Percentiles rank a stretch among this genome's conserved stretches.
Evolutionary conservation across 805 yeast species (phyloP).

Genomic region (Saccharomycopsis sp.): DNA sequence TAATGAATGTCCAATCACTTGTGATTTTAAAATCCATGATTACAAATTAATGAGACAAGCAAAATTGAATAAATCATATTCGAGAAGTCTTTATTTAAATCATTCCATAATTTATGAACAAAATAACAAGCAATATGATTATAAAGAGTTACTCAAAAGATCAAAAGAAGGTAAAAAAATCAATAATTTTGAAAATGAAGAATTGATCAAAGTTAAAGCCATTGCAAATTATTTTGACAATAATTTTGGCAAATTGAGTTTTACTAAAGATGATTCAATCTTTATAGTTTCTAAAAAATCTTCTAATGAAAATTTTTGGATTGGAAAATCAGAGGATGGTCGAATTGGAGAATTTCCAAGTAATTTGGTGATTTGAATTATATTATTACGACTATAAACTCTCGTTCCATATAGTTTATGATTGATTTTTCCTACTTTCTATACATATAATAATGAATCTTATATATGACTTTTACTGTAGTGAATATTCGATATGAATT

Average conservation of each 20-base stretch:
- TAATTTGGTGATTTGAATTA: constrained; percentile 1
- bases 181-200: background rate
- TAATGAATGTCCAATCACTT: constrained; percentile 9
- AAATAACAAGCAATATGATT: constrained; percentile 2
- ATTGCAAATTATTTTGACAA: constrained; percentile 1
- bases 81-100: constrained; percentile 9
- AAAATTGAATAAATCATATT: constrained; percentile 2
- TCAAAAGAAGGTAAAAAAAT: background rate
- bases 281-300: constrained; percentile 3
- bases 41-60: constrained; percentile 1
- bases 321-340: constrained; percentile 14
- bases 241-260: constrained; percentile 13
- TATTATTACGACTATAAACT: background rate
- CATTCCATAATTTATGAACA: constrained; percentile 3
- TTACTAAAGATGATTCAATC: constrained; percentile 10
- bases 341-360: constrained; percentile 15
- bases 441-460: too few species aligned
- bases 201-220: constrained; percentile 1
- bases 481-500: too few species aligned
- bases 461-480: too few species aligned
- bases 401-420: too few species aligned
- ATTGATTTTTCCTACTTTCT: too few species aligned
- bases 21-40: constrained; percentile 5
- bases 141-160: constrained; percentile 3
- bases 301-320: constrained; percentile 10